Conservation (phyloP, 2,329 filamentous ascomycete species). For the Penicillium vulpinum region DNA sequence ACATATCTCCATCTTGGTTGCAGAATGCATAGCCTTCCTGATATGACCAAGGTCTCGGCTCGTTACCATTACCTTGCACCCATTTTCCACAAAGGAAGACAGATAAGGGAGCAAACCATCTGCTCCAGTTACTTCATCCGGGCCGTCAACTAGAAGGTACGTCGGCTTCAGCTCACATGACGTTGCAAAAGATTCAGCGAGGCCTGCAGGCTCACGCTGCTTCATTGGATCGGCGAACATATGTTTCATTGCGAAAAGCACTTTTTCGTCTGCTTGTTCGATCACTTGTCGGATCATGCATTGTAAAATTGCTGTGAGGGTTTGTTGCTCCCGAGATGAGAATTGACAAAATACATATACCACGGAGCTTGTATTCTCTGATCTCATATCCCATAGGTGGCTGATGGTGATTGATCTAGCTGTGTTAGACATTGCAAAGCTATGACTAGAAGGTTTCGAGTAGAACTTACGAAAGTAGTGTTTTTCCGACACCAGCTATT, state of each 20-base stretch:
- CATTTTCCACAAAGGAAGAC: background rate
- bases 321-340: background rate
- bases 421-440: background rate
- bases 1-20: background rate
- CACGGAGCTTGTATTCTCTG: background rate
- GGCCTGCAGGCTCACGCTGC: background rate
- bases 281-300: background rate
- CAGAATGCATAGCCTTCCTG: background rate
- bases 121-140: background rate
- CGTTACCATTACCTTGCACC: background rate
- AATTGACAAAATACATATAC: background rate
- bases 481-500: background rate
- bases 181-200: background rate
- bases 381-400: background rate
- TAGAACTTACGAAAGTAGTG: background rate
- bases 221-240: background rate
- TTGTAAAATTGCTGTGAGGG: background rate
- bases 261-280: background rate
- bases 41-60: background rate
- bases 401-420: background rate
- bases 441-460: background rate
- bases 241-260: background rate
- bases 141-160: background rate
- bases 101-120: background rate
- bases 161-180: background rate